phyloP scores from a whole-genome alignment of 2,329 filamentous ascomycete species.

The Cladophialophora bantiana region DNA sequence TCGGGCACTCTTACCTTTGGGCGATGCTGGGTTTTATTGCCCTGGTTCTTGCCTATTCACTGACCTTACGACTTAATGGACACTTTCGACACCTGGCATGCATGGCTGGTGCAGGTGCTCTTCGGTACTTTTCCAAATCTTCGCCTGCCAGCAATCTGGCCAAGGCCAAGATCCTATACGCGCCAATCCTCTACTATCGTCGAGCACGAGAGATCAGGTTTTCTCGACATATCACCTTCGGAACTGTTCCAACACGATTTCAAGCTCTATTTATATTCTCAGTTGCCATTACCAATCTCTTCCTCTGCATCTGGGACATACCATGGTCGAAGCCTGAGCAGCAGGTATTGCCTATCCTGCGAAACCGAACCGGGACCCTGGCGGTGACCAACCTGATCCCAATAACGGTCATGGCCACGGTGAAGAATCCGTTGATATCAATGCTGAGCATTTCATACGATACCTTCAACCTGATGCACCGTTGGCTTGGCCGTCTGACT shows the following conservation, averaged over 20 bases:
- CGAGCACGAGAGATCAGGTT: slow-evolving; percentile 56
- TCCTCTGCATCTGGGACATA: slow-evolving; percentile 58
- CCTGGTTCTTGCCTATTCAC: slow-evolving; percentile 71
- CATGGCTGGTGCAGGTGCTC: slow-evolving; percentile 69
- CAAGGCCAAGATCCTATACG: slow-evolving; percentile 69
- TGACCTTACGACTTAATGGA: slow-evolving; percentile 65
- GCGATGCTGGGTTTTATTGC: slow-evolving; percentile 69
- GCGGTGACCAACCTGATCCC: slow-evolving; percentile 55
- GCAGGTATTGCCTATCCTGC: slow-evolving; percentile 49
- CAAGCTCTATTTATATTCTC: slow-evolving; percentile 52
- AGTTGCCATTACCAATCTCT: slow-evolving; percentile 54
- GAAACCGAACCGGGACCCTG: slow-evolving; percentile 53
- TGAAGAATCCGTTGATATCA: slow-evolving; percentile 54
- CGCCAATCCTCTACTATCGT: slow-evolving; percentile 52
- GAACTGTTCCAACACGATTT: slow-evolving; percentile 55
- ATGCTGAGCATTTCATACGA: slow-evolving; percentile 54
- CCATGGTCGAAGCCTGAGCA: slow-evolving; percentile 48
- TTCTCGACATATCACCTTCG: slow-evolving; percentile 53
- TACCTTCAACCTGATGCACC: slow-evolving; percentile 68
- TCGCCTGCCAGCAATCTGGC: slow-evolving; percentile 66
- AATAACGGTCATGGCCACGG: slow-evolving; percentile 51
- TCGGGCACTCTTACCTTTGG: slow-evolving; percentile 68
- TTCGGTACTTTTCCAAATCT: slow-evolving; percentile 76
- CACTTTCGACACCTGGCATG: slow-evolving; percentile 77
- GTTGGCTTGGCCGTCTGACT: slow-evolving; percentile 78